Percentiles rank a stretch among this genome's conserved stretches.
These are phyloP conservation scores for Ophiostoma perfectum DNA, from an alignment of 2,329 filamentous ascomycete genomes.

Conservation along the genomic window DNA sequence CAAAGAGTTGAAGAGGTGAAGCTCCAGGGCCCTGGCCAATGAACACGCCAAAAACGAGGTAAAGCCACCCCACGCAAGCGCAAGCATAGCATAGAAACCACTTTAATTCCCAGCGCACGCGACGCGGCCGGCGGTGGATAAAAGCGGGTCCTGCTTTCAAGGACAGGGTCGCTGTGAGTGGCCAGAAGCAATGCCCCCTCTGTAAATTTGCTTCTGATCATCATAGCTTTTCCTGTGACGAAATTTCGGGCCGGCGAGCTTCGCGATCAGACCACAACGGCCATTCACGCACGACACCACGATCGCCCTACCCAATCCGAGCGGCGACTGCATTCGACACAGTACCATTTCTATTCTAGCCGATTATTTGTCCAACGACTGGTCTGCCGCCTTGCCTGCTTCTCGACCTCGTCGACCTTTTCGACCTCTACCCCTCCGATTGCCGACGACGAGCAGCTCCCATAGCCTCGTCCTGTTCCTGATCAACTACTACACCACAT, in stretches of 20 bases:
- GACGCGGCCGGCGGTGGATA: conserved; percentile 24
- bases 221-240: conserved; percentile 18
- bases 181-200: not conserved
- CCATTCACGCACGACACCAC: not conserved
- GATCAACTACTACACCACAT: not conserved
- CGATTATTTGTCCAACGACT: no score
- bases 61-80: conserved; percentile 13
- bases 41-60: conserved; percentile 13
- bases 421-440: not conserved
- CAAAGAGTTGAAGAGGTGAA: not conserved
- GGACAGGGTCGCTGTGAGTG: not conserved
- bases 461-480: no score
- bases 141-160: conserved; percentile 2
- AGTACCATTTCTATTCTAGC: no score
- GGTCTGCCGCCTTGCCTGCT: no score
- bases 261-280: conserved; percentile 10
- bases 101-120: conserved; percentile 11
- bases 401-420: not conserved
- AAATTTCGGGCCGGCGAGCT: conserved; percentile 2
- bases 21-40: not conserved
- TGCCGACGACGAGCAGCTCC: not conserved
- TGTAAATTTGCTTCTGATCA: conserved; percentile 16
- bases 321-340: no score
- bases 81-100: conserved; percentile 12
- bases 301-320: not conserved